Percentiles rank a stretch among this genome's conserved stretches.
These are phyloP conservation scores for Hortiboletus campestris DNA, from an alignment of 768 basidiomycete genomes.

Conservation along the genomic window DNA sequence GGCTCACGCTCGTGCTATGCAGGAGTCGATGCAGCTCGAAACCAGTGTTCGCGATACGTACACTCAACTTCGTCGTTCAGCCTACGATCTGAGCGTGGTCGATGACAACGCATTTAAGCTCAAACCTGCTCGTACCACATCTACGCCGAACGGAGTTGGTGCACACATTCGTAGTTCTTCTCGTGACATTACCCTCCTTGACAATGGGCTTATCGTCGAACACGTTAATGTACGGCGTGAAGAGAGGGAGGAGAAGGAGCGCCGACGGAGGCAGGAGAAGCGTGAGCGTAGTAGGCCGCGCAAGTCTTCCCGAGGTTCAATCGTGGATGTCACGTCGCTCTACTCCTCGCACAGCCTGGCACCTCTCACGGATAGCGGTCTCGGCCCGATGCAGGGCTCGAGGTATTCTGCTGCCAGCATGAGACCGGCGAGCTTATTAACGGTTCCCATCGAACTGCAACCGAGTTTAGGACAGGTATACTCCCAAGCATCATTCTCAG, in stretches of 20 bases:
- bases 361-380: constrained; percentile 55
- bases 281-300: constrained; percentile 55
- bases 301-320: constrained; percentile 72
- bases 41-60: constrained; percentile 78
- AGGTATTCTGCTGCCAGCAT: constrained; percentile 55
- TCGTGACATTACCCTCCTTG: constrained; percentile 75
- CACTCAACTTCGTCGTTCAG: constrained; percentile 74
- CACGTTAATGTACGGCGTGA: constrained; percentile 81
- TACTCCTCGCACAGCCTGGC: constrained; percentile 64
- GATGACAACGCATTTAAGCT: constrained; percentile 69
- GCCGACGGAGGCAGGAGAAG: constrained; percentile 65
- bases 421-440: constrained; percentile 61
- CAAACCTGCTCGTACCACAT: constrained; percentile 51
- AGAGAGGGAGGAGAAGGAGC: constrained; percentile 72
- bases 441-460: constrained; percentile 56
- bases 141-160: constrained; percentile 32
- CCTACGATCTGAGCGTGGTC: constrained; percentile 57
- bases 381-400: constrained; percentile 56
- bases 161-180: constrained; percentile 51
- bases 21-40: constrained; percentile 75
- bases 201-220: constrained; percentile 89
- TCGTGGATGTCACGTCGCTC: constrained; percentile 68
- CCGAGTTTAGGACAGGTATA: constrained; percentile 61
- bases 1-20: constrained; percentile 74
- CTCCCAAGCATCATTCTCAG: constrained; percentile 79